A percentile compares a stretch with the other conserved stretches of the same genome.
Evolutionary conservation across 2,329 filamentous ascomycete species (phyloP).

Genomic region (Aspergillus latus): DNA sequence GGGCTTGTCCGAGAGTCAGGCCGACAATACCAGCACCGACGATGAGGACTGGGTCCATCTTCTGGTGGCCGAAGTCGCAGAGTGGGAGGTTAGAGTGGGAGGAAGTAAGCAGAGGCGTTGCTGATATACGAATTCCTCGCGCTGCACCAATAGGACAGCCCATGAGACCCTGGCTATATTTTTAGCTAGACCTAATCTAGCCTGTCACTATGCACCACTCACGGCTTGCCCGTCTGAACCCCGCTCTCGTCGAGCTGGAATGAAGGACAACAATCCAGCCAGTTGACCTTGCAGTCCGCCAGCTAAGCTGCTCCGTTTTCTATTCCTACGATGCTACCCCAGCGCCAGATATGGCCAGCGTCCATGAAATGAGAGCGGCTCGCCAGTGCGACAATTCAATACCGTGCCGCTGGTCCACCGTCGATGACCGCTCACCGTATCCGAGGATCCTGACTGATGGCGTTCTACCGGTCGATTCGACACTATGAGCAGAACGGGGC

Average conservation of each 20-base stretch:
- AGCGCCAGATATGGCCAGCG: constrained; percentile 42
- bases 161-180: no score
- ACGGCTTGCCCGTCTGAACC: constrained; percentile 49
- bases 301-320: constrained; percentile 46
- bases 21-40: constrained; percentile 30
- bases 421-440: constrained; percentile 23
- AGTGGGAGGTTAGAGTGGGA: background rate
- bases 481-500: no score
- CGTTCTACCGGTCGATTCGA: constrained; percentile 1
- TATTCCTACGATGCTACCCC: constrained; percentile 49
- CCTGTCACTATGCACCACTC: constrained; percentile 53
- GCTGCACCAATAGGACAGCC: no score
- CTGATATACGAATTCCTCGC: no score
- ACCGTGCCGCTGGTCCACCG: constrained; percentile 49
- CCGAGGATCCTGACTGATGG: no score
- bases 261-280: constrained; percentile 48
- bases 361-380: constrained; percentile 42
- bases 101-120: background rate
- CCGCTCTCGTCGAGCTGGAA: constrained; percentile 51
- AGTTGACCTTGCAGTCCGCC: constrained; percentile 42
- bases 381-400: constrained; percentile 35
- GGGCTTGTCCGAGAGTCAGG: constrained; percentile 26
- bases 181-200: no score
- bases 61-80: background rate
- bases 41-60: constrained; percentile 24